These are phyloP conservation scores for Trifolium fragiferum DNA, from an alignment of 306 rosid species.

Conservation along the genomic window DNA sequence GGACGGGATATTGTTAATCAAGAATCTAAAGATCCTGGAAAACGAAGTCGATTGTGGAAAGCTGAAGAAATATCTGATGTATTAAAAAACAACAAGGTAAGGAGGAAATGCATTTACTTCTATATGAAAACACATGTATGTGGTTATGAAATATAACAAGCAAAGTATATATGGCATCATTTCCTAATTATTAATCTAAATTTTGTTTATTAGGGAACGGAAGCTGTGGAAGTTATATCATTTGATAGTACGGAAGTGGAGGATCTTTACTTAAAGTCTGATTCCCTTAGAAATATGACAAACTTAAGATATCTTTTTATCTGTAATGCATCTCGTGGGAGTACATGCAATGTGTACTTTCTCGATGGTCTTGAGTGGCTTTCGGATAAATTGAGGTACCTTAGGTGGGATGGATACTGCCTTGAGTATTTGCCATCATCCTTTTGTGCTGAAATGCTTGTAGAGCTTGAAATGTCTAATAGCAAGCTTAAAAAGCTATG, in stretches of 20 bases:
- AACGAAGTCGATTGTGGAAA: conserved; percentile 43
- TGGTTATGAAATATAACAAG: not conserved
- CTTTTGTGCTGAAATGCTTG: conserved; percentile 25
- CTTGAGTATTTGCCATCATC: conserved; percentile 20
- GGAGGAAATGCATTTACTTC: not conserved
- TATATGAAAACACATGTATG: conserved; percentile 33
- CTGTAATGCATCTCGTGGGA: not conserved
- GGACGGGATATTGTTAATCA: conserved; percentile 34
- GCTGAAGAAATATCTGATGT: conserved; percentile 38
- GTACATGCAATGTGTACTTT: not conserved
- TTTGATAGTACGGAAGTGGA: not conserved
- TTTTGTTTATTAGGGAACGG: conserved; percentile 27
- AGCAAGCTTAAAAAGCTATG: conserved; percentile 28
- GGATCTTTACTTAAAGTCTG: not conserved
- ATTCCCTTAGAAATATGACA: conserved; percentile 10
- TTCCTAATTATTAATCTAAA: not conserved
- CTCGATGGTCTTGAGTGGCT: not conserved
- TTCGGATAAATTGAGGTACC: conserved; percentile 1
- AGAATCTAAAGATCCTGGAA: conserved; percentile 36
- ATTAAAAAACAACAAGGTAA: conserved; percentile 27
- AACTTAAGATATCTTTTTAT: conserved; percentile 8
- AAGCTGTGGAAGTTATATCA: conserved; percentile 7
- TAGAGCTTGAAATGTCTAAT: not conserved
- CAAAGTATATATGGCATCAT: not conserved
- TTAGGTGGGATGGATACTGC: not conserved